Base-by-base conservation (phyloP, 495 filamentous ascomycete species). In the Hyaloscypha bicolor region DNA sequence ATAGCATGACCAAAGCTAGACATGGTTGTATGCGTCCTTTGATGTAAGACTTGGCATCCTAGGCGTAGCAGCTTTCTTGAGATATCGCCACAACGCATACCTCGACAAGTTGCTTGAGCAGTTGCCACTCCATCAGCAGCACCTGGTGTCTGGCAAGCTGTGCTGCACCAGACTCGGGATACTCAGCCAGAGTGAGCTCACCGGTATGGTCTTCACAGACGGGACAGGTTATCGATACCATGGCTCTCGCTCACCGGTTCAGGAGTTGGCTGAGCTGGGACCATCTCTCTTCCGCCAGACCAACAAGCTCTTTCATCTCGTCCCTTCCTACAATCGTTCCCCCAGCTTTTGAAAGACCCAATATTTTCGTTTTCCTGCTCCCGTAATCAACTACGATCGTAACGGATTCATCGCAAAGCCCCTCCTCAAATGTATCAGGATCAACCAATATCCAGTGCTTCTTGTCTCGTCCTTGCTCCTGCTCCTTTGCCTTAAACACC, bases 391-490 rank as follows among this genome's bases (percentile, higher is more conserved):
- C 85, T 57, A 94, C 87, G 65, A 95, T 76, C 22, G 85, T 91
- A 22, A 92, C 81, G 19, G 77, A 80, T 80, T 98, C 95, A 57
- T 86, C 79, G 74, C 90, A 94, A 37, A 96, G 69, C 2, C 79
- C 85, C 79, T 97, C 95, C 78, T 99, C 95, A 67, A 95, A 89
- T 35, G 90, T 85, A 83, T 99, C 95, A 42, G 91, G 91, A 79
- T 99, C 95, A 12, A 88, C 86, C 60, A 99, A 76, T 3, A 97
- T 78, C 93, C 91, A 95, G 57, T 82, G 83, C 75, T 83, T 78
- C 55, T 82, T 81, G 75, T 79, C 76, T 66, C 71, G 62, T 62
- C 72, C 71, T 51, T 78, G 83, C 66, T 76, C 78, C 21, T 82
- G 80, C 75, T 87, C 86, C 76, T 88, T 84, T n/a, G 85, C 80